Conservation (phyloP, 2,329 filamentous ascomycete genomes). For the Grosmannia clavigera region DNA sequence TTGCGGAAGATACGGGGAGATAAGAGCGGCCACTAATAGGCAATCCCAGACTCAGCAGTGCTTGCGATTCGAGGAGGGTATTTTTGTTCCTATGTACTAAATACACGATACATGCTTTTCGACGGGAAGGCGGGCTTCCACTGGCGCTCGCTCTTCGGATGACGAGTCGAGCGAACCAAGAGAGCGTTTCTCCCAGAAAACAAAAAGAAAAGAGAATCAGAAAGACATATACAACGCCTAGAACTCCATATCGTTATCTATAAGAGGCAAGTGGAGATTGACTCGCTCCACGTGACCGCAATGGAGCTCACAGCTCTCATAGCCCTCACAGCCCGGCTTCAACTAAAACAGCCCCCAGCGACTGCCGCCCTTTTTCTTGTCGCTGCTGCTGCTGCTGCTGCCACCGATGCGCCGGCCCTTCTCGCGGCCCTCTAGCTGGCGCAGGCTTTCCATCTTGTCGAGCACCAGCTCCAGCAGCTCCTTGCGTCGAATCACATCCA, state of each 20-base stretch:
- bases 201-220: neutral
- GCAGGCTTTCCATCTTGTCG: constrained; percentile 87
- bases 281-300: neutral
- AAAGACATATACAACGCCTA: neutral
- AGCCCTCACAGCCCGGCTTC: no score
- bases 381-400: neutral
- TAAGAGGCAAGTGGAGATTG: neutral
- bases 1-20: no score
- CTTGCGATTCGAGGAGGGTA: neutral
- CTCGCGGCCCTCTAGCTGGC: constrained; percentile 68
- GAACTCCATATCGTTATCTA: neutral
- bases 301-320: neutral
- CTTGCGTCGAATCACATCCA: constrained; percentile 87
- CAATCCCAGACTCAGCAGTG: no score
- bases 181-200: neutral
- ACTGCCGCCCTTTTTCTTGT: constrained; percentile 6
- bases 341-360: constrained; percentile 10
- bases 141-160: no score
- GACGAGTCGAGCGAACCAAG: no score
- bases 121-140: no score
- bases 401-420: constrained; percentile 27
- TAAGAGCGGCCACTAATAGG: no score
- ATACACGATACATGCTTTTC: neutral
- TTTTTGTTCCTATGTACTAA: neutral
- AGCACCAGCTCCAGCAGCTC: constrained; percentile 86